A percentile compares a stretch with the other conserved stretches of the same genome.
Evolutionary conservation across 2,329 filamentous ascomycete genomes (phyloP).

Genomic region (Sarocladium brachiariae): DNA sequence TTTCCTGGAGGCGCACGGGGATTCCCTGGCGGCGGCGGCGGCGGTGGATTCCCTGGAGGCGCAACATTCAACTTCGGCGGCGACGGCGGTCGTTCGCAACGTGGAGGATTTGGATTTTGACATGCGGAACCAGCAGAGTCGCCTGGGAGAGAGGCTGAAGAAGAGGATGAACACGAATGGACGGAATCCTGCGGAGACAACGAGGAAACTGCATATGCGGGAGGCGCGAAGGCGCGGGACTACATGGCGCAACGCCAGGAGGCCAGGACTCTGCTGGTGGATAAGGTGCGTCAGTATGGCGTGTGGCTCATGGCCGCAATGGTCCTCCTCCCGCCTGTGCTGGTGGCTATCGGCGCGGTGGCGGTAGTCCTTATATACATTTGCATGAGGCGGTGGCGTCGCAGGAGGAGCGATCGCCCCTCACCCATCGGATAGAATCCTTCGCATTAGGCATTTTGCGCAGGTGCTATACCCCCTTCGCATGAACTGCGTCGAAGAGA

Average conservation of each 20-base stretch:
- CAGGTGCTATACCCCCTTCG: not conserved
- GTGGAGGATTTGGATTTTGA: constrained; percentile 35
- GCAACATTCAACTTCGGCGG: constrained; percentile 51
- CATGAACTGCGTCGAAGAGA: not conserved
- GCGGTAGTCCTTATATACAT: constrained; percentile 4
- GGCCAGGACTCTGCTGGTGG: constrained; percentile 31
- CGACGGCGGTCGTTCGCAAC: constrained; percentile 26
- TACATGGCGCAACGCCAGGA: constrained; percentile 25
- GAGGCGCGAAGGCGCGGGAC: constrained; percentile 20
- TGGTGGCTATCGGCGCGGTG: constrained; percentile 30
- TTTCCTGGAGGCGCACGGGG: constrained; percentile 44
- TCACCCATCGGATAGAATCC: not conserved
- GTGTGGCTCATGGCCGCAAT: constrained; percentile 34
- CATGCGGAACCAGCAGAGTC: constrained; percentile 38
- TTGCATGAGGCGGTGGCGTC: not conserved
- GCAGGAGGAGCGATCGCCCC: constrained; percentile 1
- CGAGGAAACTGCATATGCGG: constrained; percentile 15
- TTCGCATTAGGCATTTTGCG: not conserved
- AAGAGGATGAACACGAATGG: constrained; percentile 26
- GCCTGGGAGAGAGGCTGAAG: constrained; percentile 22
- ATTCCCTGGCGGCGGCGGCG: constrained; percentile 22
- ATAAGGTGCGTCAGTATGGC: constrained; percentile 35
- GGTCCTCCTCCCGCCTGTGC: constrained; percentile 39
- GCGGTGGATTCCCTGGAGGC: constrained; percentile 42
- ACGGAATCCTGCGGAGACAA: constrained; percentile 22